Evolutionary conservation across 768 basidiomycete species (phyloP).

Genomic region (Auriculariales sp.): DNA sequence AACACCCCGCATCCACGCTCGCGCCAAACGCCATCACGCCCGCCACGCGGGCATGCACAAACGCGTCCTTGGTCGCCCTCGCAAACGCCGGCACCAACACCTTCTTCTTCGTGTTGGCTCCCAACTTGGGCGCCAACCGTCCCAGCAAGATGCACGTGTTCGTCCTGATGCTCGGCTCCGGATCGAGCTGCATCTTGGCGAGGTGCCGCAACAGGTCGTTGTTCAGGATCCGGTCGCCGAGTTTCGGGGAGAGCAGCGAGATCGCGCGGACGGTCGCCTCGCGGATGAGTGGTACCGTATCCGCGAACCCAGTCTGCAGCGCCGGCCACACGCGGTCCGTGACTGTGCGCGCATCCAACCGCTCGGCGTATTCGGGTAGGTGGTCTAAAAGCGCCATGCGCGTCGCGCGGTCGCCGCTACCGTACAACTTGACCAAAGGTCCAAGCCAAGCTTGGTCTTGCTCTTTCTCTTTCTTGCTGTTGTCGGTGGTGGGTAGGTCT

Average conservation of each 20-base stretch:
- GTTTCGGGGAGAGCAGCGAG: conserved; percentile 66
- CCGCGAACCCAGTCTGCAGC: conserved; percentile 93
- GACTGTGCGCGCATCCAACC: conserved; percentile 73
- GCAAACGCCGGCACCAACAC: conserved; percentile 95
- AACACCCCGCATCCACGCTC: conserved; percentile 57
- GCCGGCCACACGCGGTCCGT: conserved; percentile 87
- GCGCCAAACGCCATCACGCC: conserved; percentile 95
- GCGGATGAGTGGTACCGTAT: conserved; percentile 86
- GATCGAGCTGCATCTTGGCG: conserved; percentile 83
- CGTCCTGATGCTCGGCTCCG: conserved; percentile 89
- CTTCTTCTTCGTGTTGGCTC: conserved; percentile 82
- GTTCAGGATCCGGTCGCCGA: conserved; percentile 84
- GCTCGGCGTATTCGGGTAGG: conserved; percentile 70
- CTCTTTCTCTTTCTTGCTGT: conserved; percentile 18
- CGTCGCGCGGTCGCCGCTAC: conserved; percentile 83
- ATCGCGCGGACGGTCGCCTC: conserved; percentile 90
- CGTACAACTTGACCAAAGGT: conserved; percentile 72
- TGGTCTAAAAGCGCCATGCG: conserved; percentile 89
- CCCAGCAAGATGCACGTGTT: conserved; percentile 96
- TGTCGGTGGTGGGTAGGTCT: conserved; percentile 40
- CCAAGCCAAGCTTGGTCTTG: conserved; percentile 54
- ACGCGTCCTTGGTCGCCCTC: conserved; percentile 75
- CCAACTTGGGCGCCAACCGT: conserved; percentile 70
- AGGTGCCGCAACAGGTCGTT: conserved; percentile 89
- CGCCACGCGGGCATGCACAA: conserved; percentile 86